Percentiles rank a stretch among this genome's conserved stretches.
phyloP scores from a whole-genome alignment of 495 filamentous ascomycete genomes.

The Ascobolus immersus region DNA sequence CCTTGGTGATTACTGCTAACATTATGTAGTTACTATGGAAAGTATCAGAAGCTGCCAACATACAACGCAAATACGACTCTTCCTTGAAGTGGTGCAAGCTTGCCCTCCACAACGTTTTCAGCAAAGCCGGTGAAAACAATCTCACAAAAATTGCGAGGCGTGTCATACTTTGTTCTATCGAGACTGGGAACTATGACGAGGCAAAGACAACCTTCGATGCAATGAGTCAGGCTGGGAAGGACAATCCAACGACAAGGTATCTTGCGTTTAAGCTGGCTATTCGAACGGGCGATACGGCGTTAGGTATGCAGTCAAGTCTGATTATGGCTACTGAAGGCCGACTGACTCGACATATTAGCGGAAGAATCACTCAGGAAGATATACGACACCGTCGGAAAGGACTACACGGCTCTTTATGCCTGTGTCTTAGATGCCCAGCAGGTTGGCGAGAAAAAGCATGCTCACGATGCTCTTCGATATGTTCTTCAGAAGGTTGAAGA shows the following conservation, averaged over 20 bases:
- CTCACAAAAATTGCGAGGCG: constrained; percentile 42
- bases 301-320: constrained; percentile 19
- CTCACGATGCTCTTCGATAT: constrained; percentile 30
- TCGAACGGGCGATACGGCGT: constrained; percentile 26
- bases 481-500: constrained; percentile 31
- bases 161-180: constrained; percentile 38
- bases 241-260: constrained; percentile 39
- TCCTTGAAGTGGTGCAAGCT: constrained; percentile 52
- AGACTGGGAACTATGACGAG: constrained; percentile 24
- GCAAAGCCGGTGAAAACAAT: constrained; percentile 35
- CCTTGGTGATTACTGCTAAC: too few species aligned
- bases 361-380: constrained; percentile 30
- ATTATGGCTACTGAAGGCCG: constrained; percentile 3
- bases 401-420: constrained; percentile 39
- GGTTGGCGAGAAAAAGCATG: constrained; percentile 30
- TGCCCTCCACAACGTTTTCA: constrained; percentile 37
- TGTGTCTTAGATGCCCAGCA: constrained; percentile 53
- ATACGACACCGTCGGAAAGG: constrained; percentile 21
- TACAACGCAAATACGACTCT: constrained; percentile 24
- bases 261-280: constrained; percentile 52
- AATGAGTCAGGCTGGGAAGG: constrained; percentile 31
- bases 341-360: constrained; percentile 18
- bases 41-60: constrained; percentile 31
- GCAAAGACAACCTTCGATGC: constrained; percentile 30
- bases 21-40: constrained; percentile 76